Base-by-base conservation (phyloP, 768 basidiomycete genomes). In the Macrocybe gigantea region DNA sequence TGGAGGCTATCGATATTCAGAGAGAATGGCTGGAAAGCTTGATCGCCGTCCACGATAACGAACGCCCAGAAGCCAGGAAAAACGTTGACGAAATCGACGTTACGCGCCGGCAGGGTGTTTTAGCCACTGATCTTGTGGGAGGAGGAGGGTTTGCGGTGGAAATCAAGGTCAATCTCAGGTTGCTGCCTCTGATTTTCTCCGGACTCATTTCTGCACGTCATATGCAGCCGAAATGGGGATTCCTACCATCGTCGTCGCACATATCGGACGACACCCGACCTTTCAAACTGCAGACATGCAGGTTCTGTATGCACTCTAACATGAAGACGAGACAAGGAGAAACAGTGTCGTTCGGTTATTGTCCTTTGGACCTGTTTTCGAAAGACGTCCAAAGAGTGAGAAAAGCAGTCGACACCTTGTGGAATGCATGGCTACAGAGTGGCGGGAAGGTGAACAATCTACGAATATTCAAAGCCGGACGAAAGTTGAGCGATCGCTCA, bases 151-250 rank as follows among this genome's bases (percentile, higher is more conserved):
- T 93, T 39, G 80, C 86, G 2, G 76, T 96, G 3, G 95, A 97
- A 69, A 91, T 97, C 64, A 98, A 98, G 82, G 95, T 91, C 50
- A 51, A 62, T 51, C 45, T 40, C 31, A 38, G n/a, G 41, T 34
- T 36, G 13, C 31, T 41, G n/a, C 32, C 29, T 39, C 37, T 39
- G 22, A 45, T 33, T 49, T 34, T 29, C 32, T 30, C 31, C 44
- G 34, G 14, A 33, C 9, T 15, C 34, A 30, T 34, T 22, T 22
- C 31, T 33, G 29, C 2, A 45, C 7, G 2, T 40, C 34, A 31
- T 41, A 11, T 31, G 29, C 60, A 96, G 95, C 95, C 95, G 32
- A 99, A 99, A 72, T 99, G 95, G 94, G 92, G 83, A 3, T 96
- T 99, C 64, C 65, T 97, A 35, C 93, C 95, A 2, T 73, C 71